Conservation (phyloP, 2,329 filamentous ascomycete genomes). For the Botrytis sinoallii region DNA sequence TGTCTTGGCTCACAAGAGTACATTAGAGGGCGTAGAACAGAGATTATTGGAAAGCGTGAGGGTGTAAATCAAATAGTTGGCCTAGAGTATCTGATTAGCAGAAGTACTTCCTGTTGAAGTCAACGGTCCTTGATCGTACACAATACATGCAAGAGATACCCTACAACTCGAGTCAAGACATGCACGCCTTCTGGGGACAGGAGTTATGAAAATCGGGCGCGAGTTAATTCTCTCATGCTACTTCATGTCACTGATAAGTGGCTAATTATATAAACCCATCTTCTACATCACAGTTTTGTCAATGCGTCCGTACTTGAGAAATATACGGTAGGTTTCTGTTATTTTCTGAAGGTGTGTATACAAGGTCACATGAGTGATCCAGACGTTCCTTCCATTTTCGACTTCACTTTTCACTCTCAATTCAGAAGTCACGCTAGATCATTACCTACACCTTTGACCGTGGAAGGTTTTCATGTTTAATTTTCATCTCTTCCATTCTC, state of each 20-base stretch:
- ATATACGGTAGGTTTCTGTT: background rate
- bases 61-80: slow-evolving; percentile 20
- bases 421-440: background rate
- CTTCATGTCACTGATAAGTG: background rate
- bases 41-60: slow-evolving; percentile 60
- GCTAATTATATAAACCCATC: background rate
- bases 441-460: background rate
- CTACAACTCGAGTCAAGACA: background rate
- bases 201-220: no score
- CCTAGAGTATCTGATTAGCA: slow-evolving; percentile 3
- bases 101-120: slow-evolving; percentile 4
- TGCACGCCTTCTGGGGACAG: background rate
- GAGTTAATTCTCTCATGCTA: background rate
- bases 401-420: background rate
- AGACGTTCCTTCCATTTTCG: background rate
- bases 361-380: background rate
- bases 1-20: slow-evolving; percentile 89
- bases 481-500: background rate
- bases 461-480: background rate
- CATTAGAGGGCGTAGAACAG: slow-evolving; percentile 83
- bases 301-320: background rate
- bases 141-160: background rate
- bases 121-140: background rate
- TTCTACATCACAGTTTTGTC: background rate
- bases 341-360: background rate